These are phyloP conservation scores for Evernia prunastri DNA, from an alignment of 495 filamentous ascomycete species.

Conservation along the genomic window DNA sequence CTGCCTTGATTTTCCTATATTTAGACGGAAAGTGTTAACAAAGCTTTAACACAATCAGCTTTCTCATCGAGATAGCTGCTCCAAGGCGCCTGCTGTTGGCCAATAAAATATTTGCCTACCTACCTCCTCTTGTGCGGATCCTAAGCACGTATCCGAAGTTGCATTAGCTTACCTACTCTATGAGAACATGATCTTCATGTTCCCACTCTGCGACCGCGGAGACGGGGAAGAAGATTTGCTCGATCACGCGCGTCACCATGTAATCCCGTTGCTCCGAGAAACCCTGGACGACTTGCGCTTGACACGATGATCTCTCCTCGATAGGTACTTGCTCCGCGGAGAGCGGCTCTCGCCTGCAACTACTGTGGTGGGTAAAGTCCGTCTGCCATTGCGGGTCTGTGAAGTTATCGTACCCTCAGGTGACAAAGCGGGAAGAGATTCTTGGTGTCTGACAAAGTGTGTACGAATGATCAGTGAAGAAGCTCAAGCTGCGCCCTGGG, in stretches of 20 bases:
- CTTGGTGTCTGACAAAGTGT: too few relatives aligned
- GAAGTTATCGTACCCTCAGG: too few relatives aligned
- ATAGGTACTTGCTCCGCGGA: background rate
- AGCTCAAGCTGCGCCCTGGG: too few relatives aligned
- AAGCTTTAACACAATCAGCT: too few relatives aligned
- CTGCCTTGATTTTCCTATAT: background rate
- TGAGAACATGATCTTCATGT: background rate
- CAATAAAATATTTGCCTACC: background rate
- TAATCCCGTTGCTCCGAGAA: background rate
- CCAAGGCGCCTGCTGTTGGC: too few relatives aligned
- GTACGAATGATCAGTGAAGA: too few relatives aligned
- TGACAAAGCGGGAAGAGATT: too few relatives aligned
- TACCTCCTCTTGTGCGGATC: background rate
- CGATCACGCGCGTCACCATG: conserved; percentile 4
- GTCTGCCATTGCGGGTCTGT: too few relatives aligned
- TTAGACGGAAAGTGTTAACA: background rate
- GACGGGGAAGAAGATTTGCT: background rate
- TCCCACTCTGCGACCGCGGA: background rate
- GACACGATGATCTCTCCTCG: background rate
- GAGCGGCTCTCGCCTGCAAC: too few relatives aligned
- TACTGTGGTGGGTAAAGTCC: too few relatives aligned
- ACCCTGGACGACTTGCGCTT: background rate
- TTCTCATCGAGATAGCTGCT: too few relatives aligned
- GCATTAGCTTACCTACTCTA: background rate
- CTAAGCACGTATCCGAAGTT: too few relatives aligned